phyloP scores from a whole-genome alignment of 306 rosid species.

The Macrotyloma uniflorum region DNA sequence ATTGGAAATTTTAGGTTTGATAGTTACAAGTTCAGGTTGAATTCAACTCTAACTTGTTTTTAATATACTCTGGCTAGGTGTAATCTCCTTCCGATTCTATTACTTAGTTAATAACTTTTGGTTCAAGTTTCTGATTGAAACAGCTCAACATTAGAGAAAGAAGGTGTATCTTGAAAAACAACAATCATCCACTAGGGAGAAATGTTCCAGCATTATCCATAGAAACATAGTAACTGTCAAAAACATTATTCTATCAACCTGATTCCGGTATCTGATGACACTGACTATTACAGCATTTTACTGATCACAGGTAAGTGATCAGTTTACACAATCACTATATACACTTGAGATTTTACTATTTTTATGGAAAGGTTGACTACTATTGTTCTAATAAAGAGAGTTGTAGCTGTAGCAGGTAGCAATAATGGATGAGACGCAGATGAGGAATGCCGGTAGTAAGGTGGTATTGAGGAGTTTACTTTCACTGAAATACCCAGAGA shows the following conservation, averaged over 20 bases:
- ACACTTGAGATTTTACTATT: background rate
- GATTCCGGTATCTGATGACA: background rate
- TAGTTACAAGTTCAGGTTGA: no score
- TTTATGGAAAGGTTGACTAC: background rate
- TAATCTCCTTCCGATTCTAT: background rate
- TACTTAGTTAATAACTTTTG: background rate
- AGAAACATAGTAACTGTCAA: background rate
- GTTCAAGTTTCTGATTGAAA: background rate
- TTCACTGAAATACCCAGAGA: constrained; percentile 65
- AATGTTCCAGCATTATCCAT: background rate
- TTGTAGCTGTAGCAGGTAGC: constrained; percentile 82
- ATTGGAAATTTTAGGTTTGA: no score
- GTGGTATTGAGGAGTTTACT: constrained; percentile 71
- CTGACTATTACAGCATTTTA: background rate
- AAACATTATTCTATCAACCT: background rate
- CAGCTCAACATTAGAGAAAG: background rate
- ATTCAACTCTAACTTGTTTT: no score
- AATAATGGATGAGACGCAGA: constrained; percentile 70
- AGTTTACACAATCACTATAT: constrained; percentile 28
- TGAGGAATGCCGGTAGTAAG: constrained; percentile 64
- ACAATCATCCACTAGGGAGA: background rate
- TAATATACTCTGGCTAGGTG: background rate
- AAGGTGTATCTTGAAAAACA: background rate
- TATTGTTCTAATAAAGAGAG: constrained; percentile 67
- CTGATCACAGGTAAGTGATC: constrained; percentile 21